phyloP scores from a whole-genome alignment of 495 filamentous ascomycete species.

The Penicillium bovifimosum region DNA sequence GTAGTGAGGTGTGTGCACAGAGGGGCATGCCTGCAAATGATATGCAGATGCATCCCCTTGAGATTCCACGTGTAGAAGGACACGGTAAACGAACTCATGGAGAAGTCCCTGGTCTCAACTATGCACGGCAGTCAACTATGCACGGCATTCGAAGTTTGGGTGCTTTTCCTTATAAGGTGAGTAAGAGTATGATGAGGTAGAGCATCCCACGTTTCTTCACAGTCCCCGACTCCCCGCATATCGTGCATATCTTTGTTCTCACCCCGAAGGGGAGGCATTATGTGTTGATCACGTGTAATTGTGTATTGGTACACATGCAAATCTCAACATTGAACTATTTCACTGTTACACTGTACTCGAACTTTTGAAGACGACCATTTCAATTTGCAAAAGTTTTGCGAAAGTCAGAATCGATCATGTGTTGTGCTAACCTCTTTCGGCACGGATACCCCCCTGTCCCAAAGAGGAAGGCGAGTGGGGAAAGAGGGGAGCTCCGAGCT shows the following conservation, averaged over 20 bases:
- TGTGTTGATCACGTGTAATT: no score
- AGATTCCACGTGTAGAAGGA: neutral
- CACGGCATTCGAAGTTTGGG: conserved; percentile 2
- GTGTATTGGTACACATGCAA: neutral
- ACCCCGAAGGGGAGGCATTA: neutral
- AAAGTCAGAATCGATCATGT: neutral
- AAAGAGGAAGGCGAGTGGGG: conserved; percentile 20
- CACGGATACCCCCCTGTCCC: conserved; percentile 10
- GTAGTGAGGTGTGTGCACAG: neutral
- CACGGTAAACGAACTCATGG: neutral
- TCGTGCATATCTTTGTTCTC: no score
- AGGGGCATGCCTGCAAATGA: neutral
- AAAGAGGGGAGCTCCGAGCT: conserved; percentile 5
- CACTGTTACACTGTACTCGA: no score
- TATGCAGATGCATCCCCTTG: neutral
- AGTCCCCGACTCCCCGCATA: no score
- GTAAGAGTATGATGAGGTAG: neutral
- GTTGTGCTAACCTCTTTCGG: neutral
- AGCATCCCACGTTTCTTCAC: no score
- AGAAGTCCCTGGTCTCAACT: neutral
- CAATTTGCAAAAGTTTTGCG: neutral
- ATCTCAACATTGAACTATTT: neutral
- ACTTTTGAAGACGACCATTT: neutral
- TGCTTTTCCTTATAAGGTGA: neutral
- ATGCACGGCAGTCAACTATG: no score